These are phyloP conservation scores for Chaetomium olivaceum DNA, from an alignment of 2,329 filamentous ascomycete genomes.

Conservation along the genomic window DNA sequence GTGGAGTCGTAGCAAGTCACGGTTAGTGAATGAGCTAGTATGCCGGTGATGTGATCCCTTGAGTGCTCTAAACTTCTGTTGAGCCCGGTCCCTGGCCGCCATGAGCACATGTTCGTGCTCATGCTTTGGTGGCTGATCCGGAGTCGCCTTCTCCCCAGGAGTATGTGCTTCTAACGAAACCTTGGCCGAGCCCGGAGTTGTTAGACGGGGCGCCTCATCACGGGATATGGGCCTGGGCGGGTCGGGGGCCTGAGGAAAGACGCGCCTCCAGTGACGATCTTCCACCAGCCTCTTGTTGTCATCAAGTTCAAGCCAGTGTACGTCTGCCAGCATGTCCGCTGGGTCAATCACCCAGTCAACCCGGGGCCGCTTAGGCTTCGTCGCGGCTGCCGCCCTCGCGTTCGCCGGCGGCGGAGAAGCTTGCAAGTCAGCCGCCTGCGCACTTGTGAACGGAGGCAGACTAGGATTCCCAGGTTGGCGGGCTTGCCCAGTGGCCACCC, in stretches of 20 bases:
- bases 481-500: slow-evolving; percentile 43
- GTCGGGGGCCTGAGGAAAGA: slow-evolving; percentile 57
- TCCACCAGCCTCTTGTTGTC: slow-evolving; percentile 80
- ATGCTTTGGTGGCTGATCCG: slow-evolving; percentile 33
- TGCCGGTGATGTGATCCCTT: slow-evolving; percentile 58
- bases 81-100: slow-evolving; percentile 59
- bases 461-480: slow-evolving; percentile 38
- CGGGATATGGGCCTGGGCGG: slow-evolving; percentile 36
- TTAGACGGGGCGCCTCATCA: slow-evolving; percentile 25
- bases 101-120: slow-evolving; percentile 51
- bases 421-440: slow-evolving; percentile 48
- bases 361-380: slow-evolving; percentile 69
- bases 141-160: slow-evolving; percentile 28
- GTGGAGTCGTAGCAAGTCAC: slow-evolving; percentile 55
- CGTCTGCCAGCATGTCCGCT: slow-evolving; percentile 83
- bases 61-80: slow-evolving; percentile 60
- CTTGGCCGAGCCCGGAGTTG: slow-evolving; percentile 30
- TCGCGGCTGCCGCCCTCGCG: slow-evolving; percentile 44
- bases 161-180: slow-evolving; percentile 20
- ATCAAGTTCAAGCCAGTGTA: slow-evolving; percentile 84
- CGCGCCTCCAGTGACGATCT: slow-evolving; percentile 71
- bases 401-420: slow-evolving; percentile 45
- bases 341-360: slow-evolving; percentile 85
- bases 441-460: slow-evolving; percentile 50
- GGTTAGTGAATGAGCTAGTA: slow-evolving; percentile 50